Conservation (phyloP, 2,329 filamentous ascomycete genomes). For the Penicillium psychrosexuale region DNA sequence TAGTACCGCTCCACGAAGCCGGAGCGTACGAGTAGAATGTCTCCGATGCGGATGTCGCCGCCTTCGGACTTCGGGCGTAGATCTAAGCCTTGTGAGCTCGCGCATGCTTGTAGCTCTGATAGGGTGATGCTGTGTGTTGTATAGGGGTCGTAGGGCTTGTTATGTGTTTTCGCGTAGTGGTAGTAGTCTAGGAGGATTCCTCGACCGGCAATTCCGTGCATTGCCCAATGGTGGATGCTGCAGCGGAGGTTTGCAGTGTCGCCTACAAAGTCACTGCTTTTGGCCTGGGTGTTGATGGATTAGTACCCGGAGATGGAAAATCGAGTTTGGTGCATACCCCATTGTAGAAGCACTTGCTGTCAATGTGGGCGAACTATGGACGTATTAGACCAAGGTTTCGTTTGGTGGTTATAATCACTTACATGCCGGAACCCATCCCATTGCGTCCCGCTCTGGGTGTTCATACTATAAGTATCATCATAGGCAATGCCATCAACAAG, state of each 20-base stretch:
- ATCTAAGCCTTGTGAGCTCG: conserved; percentile 58
- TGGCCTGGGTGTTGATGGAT: conserved; percentile 25
- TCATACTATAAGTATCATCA: conserved; percentile 48
- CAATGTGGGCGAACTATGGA: conserved; percentile 38
- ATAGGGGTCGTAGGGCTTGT: conserved; percentile 52
- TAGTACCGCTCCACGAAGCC: conserved; percentile 61
- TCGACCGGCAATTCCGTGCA: conserved; percentile 43
- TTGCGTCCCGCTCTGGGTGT: conserved; percentile 50
- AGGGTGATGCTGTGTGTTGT: conserved; percentile 54
- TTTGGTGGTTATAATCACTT: conserved; percentile 7
- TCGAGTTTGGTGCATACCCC: conserved; percentile 26
- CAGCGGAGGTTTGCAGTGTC: conserved; percentile 36
- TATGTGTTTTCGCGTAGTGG: conserved; percentile 50
- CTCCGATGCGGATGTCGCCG: conserved; percentile 57
- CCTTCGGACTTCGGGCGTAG: conserved; percentile 56
- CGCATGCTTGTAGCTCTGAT: conserved; percentile 57
- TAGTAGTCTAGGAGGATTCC: conserved; percentile 45
- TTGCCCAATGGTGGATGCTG: conserved; percentile 45
- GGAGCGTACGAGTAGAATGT: conserved; percentile 64
- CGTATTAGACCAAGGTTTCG: neutral
- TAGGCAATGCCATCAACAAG: conserved; percentile 37
- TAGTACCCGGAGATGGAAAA: neutral
- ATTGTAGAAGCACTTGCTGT: conserved; percentile 42
- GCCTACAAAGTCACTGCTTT: conserved; percentile 35
- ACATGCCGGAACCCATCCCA: conserved; percentile 53